Evolutionary conservation across 257 asterid genomes (phyloP).

Genomic region (Rauvolfia tetraphylla): DNA sequence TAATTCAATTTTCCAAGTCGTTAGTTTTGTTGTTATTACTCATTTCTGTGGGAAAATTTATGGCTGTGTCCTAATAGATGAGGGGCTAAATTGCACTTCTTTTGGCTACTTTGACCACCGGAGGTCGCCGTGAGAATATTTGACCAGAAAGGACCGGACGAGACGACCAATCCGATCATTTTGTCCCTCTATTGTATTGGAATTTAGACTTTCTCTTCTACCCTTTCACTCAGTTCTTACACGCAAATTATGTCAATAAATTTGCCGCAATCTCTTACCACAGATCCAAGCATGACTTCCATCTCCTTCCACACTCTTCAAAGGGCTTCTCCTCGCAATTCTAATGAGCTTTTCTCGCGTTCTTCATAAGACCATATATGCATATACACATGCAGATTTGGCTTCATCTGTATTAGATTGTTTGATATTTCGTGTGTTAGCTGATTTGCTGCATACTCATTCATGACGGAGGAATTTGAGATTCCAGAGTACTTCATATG

Average conservation of each 20-base stretch:
- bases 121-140: background rate
- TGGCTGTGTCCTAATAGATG: background rate
- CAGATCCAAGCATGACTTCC: background rate
- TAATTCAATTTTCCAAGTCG: no score
- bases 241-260: slow-evolving; percentile 17
- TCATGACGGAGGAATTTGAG: slow-evolving; percentile 35
- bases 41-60: no score
- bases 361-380: background rate
- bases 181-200: background rate
- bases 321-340: no score
- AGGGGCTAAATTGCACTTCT: no score
- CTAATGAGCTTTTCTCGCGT: background rate
- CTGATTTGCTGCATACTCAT: no score
- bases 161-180: background rate
- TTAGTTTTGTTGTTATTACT: no score
- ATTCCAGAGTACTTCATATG: slow-evolving; percentile 62
- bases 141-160: background rate
- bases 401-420: background rate
- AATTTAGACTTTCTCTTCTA: background rate
- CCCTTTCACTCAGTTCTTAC: slow-evolving; percentile 3
- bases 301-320: slow-evolving; percentile 11
- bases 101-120: background rate
- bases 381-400: background rate
- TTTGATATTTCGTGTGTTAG: background rate
- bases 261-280: slow-evolving; percentile 28